Conservation (phyloP, 75 land plant genomes). For the Pinus taeda region DNA sequence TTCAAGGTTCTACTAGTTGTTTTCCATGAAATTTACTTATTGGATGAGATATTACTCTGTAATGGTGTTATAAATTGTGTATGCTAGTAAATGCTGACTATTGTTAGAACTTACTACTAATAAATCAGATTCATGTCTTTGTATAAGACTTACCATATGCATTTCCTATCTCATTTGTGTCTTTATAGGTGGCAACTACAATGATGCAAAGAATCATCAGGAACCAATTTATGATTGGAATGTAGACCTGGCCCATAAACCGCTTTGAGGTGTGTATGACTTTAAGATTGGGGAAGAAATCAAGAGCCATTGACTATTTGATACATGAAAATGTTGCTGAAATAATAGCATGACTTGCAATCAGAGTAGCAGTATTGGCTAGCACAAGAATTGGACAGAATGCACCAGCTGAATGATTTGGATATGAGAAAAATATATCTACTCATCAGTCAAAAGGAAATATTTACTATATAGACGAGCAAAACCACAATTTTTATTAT, state of each 20-base stretch:
- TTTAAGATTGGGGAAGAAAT: constrained; percentile 86
- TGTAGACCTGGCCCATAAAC: constrained; percentile 88
- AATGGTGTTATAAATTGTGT: too few species aligned
- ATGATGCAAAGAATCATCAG: constrained; percentile 57
- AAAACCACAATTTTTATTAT: too few species aligned
- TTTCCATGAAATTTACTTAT: background rate
- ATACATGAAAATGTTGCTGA: constrained; percentile 84
- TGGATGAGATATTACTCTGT: background rate
- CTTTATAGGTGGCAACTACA: constrained; percentile 47
- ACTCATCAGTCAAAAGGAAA: too few species aligned
- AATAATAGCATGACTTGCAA: constrained; percentile 89
- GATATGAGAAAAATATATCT: too few species aligned
- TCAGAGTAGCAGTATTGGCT: constrained; percentile 74
- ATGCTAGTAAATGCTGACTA: too few species aligned
- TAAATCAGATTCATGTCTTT: too few species aligned
- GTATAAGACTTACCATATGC: too few species aligned
- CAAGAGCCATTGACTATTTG: constrained; percentile 79
- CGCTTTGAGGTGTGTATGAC: too few species aligned
- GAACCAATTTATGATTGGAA: constrained; percentile 85
- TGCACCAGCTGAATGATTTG: constrained; percentile 41
- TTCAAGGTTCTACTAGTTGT: background rate
- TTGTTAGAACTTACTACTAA: too few species aligned
- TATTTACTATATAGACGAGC: too few species aligned
- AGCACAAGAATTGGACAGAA: constrained; percentile 83
- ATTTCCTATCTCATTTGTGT: constrained; percentile 81